These are phyloP conservation scores for Fusarium brachygibbosum DNA, from an alignment of 2,329 filamentous ascomycete species.

Conservation along the genomic window DNA sequence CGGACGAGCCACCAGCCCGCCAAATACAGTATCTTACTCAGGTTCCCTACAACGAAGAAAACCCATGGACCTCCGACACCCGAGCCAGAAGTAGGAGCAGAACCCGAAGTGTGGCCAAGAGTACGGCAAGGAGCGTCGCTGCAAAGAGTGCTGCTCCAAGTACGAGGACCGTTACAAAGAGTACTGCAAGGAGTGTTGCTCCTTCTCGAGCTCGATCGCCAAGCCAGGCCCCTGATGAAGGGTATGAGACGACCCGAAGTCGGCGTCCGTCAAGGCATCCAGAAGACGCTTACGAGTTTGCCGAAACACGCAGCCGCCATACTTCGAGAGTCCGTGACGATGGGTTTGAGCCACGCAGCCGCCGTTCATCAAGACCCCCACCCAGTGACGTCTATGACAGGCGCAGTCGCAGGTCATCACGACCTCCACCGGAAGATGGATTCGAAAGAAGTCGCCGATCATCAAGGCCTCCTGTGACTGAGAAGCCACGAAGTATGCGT, in stretches of 20 bases:
- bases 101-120: slow-evolving; percentile 37
- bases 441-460: slow-evolving; percentile 59
- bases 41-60: slow-evolving; percentile 40
- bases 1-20: slow-evolving; percentile 29
- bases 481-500: slow-evolving; percentile 51
- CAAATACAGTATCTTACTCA: slow-evolving; percentile 46
- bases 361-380: slow-evolving; percentile 35
- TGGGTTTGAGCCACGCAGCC: slow-evolving; percentile 36
- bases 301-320: slow-evolving; percentile 42
- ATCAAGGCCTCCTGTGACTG: slow-evolving; percentile 53
- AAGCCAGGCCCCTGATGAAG: slow-evolving; percentile 50
- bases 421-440: slow-evolving; percentile 50
- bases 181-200: slow-evolving; percentile 43
- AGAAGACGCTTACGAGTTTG: slow-evolving; percentile 37
- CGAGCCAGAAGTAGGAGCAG: slow-evolving; percentile 40
- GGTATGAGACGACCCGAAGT: slow-evolving; percentile 56
- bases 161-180: slow-evolving; percentile 40
- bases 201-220: slow-evolving; percentile 41
- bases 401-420: slow-evolving; percentile 58
- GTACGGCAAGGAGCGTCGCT: slow-evolving; percentile 31
- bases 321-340: slow-evolving; percentile 37
- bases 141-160: slow-evolving; percentile 39
- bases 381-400: slow-evolving; percentile 53
- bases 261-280: slow-evolving; percentile 56
- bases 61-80: slow-evolving; percentile 25